These are phyloP conservation scores for Glaciozyma martinii DNA, from an alignment of 768 basidiomycete genomes.

Conservation along the genomic window DNA sequence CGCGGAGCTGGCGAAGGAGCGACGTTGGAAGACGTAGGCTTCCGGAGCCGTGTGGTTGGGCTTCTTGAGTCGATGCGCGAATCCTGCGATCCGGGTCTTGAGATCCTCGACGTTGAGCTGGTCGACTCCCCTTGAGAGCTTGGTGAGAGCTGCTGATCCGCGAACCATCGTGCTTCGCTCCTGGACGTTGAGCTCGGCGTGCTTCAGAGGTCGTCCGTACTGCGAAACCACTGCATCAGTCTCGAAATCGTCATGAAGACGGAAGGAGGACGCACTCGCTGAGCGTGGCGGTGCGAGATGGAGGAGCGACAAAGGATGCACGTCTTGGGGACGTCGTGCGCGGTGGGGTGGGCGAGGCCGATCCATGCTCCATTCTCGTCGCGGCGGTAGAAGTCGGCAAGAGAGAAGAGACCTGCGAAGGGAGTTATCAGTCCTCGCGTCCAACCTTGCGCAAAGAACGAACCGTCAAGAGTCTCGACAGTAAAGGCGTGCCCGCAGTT, in stretches of 20 bases:
- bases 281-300: conserved; percentile 46
- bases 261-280: too few species aligned
- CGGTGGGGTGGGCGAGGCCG: conserved; percentile 44
- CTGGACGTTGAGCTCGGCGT: conserved; percentile 53
- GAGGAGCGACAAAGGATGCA: conserved; percentile 58
- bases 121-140: neutral
- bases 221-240: too few species aligned
- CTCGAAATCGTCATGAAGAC: too few species aligned
- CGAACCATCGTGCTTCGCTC: conserved; percentile 3
- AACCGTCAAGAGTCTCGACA: conserved; percentile 55
- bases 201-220: conserved; percentile 58
- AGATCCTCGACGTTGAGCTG: neutral
- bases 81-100: neutral
- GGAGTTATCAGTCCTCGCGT: too few species aligned
- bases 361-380: conserved; percentile 44
- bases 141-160: neutral
- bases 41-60: neutral
- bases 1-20: neutral
- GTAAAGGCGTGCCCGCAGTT: conserved; percentile 60
- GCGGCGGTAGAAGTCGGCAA: conserved; percentile 49
- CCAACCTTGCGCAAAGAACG: too few species aligned
- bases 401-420: conserved; percentile 45
- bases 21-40: neutral
- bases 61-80: neutral
- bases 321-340: conserved; percentile 45